Evolutionary conservation across 2,329 filamentous ascomycete species (phyloP), one percentile per base, ranked within the genome.

Genomic region (Stemphylium vesicarium): DNA sequence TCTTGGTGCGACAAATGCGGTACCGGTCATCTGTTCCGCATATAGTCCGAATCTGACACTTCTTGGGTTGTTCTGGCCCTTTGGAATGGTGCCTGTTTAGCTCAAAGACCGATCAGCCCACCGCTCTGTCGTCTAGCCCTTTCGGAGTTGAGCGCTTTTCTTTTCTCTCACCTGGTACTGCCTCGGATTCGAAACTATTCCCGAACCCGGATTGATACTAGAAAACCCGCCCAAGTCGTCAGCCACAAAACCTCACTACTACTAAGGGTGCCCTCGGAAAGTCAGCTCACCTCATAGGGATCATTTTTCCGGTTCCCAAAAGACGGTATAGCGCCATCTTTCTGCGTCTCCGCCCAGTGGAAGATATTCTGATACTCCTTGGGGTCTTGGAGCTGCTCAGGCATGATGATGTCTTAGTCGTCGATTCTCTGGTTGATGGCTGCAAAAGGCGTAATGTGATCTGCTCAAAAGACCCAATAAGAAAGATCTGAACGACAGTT

Each of bases 291-390:
- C 70, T 81, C 70, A 66, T 84, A 84, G 32, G 81, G 81, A 65
- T 84, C 81, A 59, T 83, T 85, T 71, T 72, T 82, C 69, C 78
- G 79, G 56, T 76, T 79, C 3, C 73, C 77, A 60, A 85, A 86
- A 0, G 82, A 84, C 10, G 82, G 83, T 22, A 85, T 79, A 0
- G 75, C 64, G 0, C 80, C 84, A 65, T 85, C 78, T 64, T 85
- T 79, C 60, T 86, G 84, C n/a, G 83, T 85, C 65, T 84, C 82
- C 0, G 83, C 84, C 84, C 84, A 86, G 65, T 75, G 73, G 59
- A 75, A 75, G 42, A 74, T 75, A 15, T 71, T 64, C 53, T 75
- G 72, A 45, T 74, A 75, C 44, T 74, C 61, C 47, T 75, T 60
- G 50, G 79, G 70, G 61, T 77, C 56, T 64, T 74, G 50, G 57